Evolutionary conservation across 1,139 yeast species (phyloP).

Genomic region (Candida buenavistaensis): DNA sequence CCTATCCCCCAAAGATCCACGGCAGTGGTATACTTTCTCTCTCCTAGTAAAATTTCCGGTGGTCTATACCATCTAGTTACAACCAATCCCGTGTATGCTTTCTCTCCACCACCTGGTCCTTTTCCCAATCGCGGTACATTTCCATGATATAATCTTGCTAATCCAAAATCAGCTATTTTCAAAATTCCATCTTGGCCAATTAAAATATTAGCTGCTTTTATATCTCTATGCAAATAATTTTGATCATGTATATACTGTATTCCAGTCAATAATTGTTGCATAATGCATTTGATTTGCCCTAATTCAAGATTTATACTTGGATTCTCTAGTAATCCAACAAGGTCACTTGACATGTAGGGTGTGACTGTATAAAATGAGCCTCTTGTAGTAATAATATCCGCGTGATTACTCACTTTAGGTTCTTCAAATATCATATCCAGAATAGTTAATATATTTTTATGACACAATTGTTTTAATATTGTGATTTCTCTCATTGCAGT

Average conservation of each 20-base stretch:
- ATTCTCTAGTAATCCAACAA: slow-evolving; percentile 89
- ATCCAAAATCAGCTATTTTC: slow-evolving; percentile 94
- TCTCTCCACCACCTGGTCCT: slow-evolving; percentile 87
- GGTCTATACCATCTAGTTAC: slow-evolving; percentile 99
- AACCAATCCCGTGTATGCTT: slow-evolving; percentile 92
- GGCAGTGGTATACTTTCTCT: slow-evolving; percentile 91
- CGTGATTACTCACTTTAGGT: slow-evolving; percentile 37
- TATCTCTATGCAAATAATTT: slow-evolving; percentile 89
- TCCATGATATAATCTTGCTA: slow-evolving; percentile 90
- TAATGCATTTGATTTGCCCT: slow-evolving; percentile 81
- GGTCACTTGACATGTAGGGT: slow-evolving; percentile 91
- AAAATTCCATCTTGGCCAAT: slow-evolving; percentile 96
- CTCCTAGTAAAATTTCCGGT: slow-evolving; percentile 93
- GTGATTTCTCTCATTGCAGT: slow-evolving; percentile 94
- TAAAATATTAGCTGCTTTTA: slow-evolving; percentile 89
- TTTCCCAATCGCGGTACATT: too few relatives aligned
- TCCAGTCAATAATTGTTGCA: slow-evolving; percentile 91
- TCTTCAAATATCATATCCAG: slow-evolving; percentile 80
- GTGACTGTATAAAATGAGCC: slow-evolving; percentile 81
- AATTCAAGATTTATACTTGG: slow-evolving; percentile 63
- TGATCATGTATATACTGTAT: slow-evolving; percentile 88
- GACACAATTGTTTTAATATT: slow-evolving; percentile 69
- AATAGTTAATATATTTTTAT: slow-evolving; percentile 71
- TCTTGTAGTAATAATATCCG: slow-evolving; percentile 37
- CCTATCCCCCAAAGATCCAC: slow-evolving; percentile 98